phyloP scores from a whole-genome alignment of 192 early-diverging fungal genomes.

The Entomortierella chlamydospora region DNA sequence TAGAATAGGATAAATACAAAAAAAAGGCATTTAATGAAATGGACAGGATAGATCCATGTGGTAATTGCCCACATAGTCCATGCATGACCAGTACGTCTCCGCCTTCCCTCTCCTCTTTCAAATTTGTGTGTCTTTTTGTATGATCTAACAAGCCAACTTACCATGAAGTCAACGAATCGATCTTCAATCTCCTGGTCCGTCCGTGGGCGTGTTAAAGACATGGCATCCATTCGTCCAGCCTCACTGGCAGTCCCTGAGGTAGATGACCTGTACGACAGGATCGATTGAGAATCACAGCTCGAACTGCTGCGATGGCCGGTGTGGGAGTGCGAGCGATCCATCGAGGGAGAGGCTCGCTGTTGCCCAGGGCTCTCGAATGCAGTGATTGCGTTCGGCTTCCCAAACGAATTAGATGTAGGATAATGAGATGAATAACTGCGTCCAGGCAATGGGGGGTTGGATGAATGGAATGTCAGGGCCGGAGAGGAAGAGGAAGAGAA shows the following conservation, averaged over 20 bases:
- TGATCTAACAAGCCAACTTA: slow-evolving; percentile 13
- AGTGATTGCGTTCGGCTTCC: slow-evolving; percentile 7
- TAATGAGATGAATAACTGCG: not conserved
- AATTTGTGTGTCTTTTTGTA: not conserved
- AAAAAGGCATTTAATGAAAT: no score
- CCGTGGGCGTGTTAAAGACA: slow-evolving; percentile 38
- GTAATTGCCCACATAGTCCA: not conserved
- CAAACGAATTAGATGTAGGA: not conserved
- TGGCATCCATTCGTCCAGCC: slow-evolving; percentile 36
- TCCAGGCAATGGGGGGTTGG: not conserved
- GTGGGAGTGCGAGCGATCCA: slow-evolving; percentile 33
- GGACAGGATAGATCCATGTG: not conserved
- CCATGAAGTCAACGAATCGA: slow-evolving; percentile 69
- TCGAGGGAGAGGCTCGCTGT: slow-evolving; percentile 17
- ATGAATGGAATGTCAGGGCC: not conserved
- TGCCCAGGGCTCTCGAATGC: slow-evolving; percentile 9
- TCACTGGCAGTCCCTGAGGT: slow-evolving; percentile 37
- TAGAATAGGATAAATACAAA: no score
- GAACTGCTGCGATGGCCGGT: not conserved
- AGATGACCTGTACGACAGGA: slow-evolving; percentile 32
- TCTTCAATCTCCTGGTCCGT: slow-evolving; percentile 64
- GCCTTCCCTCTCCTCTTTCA: not conserved
- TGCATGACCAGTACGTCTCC: not conserved
- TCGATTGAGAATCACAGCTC: slow-evolving; percentile 36
- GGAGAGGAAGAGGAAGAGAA: slow-evolving; percentile 8